These are phyloP conservation scores for Trichosporon inkin DNA, from an alignment of 1,284 basidiomycete species.

Conservation along the genomic window DNA sequence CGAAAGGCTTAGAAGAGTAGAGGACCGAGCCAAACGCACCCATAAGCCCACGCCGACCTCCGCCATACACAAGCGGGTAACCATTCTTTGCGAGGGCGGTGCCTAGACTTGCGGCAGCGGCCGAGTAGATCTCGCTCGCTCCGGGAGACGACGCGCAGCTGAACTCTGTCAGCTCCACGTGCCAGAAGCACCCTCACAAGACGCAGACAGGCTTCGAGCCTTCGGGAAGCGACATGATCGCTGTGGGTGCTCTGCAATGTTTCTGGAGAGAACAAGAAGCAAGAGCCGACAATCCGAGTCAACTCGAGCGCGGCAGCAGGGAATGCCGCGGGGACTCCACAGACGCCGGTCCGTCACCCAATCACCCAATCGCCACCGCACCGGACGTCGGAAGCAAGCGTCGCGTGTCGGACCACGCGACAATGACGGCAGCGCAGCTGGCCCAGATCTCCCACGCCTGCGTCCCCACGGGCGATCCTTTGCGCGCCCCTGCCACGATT, in stretches of 20 bases:
- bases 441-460: neutral
- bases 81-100: constrained; percentile 63
- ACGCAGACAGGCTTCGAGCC: constrained; percentile 44
- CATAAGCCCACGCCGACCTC: constrained; percentile 80
- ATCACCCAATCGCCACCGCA: neutral
- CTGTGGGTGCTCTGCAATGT: neutral
- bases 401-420: neutral
- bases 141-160: constrained; percentile 70
- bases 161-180: constrained; percentile 6
- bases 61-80: constrained; percentile 77
- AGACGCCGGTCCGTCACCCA: neutral
- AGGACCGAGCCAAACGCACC: constrained; percentile 44
- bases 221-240: neutral
- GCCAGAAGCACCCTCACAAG: constrained; percentile 34
- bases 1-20: neutral
- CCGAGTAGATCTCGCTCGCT: constrained; percentile 58
- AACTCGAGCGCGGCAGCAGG: neutral
- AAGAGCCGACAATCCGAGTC: neutral
- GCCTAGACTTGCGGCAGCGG: constrained; percentile 73
- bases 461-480: no score
- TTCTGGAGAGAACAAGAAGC: neutral
- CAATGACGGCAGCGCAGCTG: neutral
- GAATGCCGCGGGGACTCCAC: constrained; percentile 7
- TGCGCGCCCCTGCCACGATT: neutral
- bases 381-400: neutral